phyloP scores from a whole-genome alignment of 2,329 filamentous ascomycete genomes.

The Clonostachys chloroleuca region DNA sequence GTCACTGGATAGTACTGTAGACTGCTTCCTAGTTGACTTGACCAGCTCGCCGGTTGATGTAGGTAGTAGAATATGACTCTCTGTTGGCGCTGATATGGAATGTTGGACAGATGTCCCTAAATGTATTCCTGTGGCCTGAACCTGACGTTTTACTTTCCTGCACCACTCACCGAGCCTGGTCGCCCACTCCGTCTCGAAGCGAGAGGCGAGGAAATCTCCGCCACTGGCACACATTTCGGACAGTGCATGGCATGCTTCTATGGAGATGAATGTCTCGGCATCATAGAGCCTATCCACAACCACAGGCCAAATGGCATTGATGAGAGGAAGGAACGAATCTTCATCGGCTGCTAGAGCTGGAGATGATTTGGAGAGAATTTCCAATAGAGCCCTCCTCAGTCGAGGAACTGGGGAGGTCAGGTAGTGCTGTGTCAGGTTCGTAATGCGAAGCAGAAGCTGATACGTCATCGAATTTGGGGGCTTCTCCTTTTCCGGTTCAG shows the following conservation, averaged over 20 bases:
- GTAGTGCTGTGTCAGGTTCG: slow-evolving; percentile 82
- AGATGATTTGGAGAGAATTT: slow-evolving; percentile 69
- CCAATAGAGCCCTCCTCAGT: slow-evolving; percentile 73
- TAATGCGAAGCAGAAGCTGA: slow-evolving; percentile 74
- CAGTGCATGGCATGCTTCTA: slow-evolving; percentile 67
- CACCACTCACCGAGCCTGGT: slow-evolving; percentile 48
- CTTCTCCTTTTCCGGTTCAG: slow-evolving; percentile 37
- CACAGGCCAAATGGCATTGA: slow-evolving; percentile 89
- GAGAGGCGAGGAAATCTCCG: slow-evolving; percentile 74
- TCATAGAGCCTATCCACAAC: slow-evolving; percentile 66
- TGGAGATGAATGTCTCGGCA: slow-evolving; percentile 61
- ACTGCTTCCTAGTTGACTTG: slow-evolving; percentile 3
- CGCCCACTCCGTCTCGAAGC: slow-evolving; percentile 72
- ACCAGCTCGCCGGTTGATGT: slow-evolving; percentile 14
- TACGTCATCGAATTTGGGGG: slow-evolving; percentile 75
- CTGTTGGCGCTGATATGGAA: slow-evolving; percentile 1
- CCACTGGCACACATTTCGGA: slow-evolving; percentile 64
- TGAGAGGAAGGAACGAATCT: slow-evolving; percentile 78
- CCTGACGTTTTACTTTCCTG: slow-evolving; percentile 27
- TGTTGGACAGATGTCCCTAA: slow-evolving; percentile 6
- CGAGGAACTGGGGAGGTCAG: slow-evolving; percentile 79
- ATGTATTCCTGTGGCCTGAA: neutral
- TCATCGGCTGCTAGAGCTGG: slow-evolving; percentile 72
- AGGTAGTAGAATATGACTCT: slow-evolving; percentile 22
- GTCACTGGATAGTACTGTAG: slow-evolving; percentile 18